A percentile compares a stretch with the other conserved stretches of the same genome.
Evolutionary conservation across 768 basidiomycete genomes (phyloP).

Genomic region (Pleurotus pulmonarius): DNA sequence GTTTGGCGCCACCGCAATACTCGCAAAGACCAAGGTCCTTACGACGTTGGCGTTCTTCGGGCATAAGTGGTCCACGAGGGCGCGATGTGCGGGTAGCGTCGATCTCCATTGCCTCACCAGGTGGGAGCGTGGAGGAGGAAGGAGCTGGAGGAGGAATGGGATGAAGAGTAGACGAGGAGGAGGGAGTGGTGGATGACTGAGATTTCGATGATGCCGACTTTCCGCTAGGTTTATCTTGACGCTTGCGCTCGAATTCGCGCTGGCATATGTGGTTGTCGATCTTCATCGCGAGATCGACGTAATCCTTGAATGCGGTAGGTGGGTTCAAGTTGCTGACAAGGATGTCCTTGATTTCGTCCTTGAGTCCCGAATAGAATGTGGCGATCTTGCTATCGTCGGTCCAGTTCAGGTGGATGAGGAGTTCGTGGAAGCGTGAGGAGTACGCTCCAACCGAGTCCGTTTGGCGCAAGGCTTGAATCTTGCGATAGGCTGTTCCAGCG

Average conservation of each 20-base stretch:
- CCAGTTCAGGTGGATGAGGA: conserved; percentile 20
- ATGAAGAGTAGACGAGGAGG: neutral
- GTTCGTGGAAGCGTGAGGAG: conserved; percentile 21
- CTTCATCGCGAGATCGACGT: too few species aligned
- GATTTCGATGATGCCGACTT: neutral
- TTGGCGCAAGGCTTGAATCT: conserved; percentile 26
- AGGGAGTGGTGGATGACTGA: neutral
- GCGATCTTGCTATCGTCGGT: conserved; percentile 29
- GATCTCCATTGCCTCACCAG: conserved; percentile 27
- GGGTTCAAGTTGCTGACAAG: conserved; percentile 14
- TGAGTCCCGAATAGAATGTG: conserved; percentile 24
- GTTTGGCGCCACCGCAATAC: conserved; percentile 26
- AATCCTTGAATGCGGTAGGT: conserved; percentile 15
- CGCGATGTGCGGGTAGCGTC: conserved; percentile 15
- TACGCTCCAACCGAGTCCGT: conserved; percentile 24
- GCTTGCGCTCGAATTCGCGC: conserved; percentile 12
- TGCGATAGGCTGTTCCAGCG: conserved; percentile 19
- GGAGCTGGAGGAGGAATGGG: neutral
- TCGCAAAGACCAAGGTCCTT: conserved; percentile 24
- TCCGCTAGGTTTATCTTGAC: conserved; percentile 9
- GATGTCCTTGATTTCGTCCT: conserved; percentile 20
- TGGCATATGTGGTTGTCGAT: conserved; percentile 23
- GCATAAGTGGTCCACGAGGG: conserved; percentile 21
- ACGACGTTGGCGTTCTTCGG: conserved; percentile 21
- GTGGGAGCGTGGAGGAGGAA: conserved; percentile 8